Base-by-base conservation (phyloP, 2,329 filamentous ascomycete genomes). In the Aspergillus novofumigatus region DNA sequence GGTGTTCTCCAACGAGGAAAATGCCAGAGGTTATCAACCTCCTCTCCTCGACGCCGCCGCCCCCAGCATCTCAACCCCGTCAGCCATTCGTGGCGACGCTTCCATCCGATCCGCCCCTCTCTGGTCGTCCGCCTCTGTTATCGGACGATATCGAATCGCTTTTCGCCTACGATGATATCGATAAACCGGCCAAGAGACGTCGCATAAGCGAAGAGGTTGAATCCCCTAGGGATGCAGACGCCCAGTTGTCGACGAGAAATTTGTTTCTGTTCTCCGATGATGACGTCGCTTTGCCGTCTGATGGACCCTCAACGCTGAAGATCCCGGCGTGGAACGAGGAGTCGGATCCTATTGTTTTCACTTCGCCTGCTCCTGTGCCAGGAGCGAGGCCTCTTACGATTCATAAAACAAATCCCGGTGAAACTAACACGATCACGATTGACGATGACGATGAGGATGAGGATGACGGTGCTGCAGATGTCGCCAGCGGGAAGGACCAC, bases 311-410 rank as follows among this genome's bases (percentile, higher is more conserved):
- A 8, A 47, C 20, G 3, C 6, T 47, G 44, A 17, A 17, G 44
- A 17, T 41, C n/a, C 53, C 38, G 20, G 58, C 6, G 14, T 61
- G 63, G 59, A 57, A 65, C 7, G 57, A 68, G 29, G 67, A 72
- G 3, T 73, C 69, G 2, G 77, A 78, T 61, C 73, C 76, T 1
- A 77, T 79, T 58, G 63, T 72, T 3, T 77, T 76, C 54, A 77
- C 75, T 1, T 79, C 77, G 4, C 75, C 76, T 20, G 70, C 70
- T 0, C 70, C 67, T 3, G 67, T 72, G 50, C 66, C 55, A 51
- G 32, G 51, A 52, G 49, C 44, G 2, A 17, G 49, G 14, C 25
- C 53, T 10, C 51, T 53, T n/a, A 32, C 49, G 6, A 49, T 55
- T 48, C 54, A 10, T 17, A 55, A 35, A 14, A 42, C 56, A 5